Evolutionary conservation across 2,329 filamentous ascomycete genomes (phyloP).

Genomic region (Metarhizium sp.): DNA sequence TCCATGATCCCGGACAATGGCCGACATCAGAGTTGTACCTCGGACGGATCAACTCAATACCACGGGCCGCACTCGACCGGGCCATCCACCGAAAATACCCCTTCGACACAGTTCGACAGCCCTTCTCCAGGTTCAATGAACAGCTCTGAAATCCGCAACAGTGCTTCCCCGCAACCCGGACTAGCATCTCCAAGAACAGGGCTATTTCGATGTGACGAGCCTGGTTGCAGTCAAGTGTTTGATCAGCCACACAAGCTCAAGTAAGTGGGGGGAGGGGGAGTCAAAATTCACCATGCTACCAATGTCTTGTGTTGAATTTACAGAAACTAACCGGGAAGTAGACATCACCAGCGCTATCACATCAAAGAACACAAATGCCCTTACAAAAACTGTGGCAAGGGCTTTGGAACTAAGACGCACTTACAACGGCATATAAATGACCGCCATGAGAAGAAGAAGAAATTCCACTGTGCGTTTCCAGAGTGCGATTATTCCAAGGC

Average conservation of each 20-base stretch:
- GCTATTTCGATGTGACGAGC: constrained; percentile 24
- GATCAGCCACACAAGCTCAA: constrained; percentile 53
- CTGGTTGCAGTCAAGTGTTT: constrained; percentile 33
- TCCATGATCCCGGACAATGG: constrained; percentile 12
- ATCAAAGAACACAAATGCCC: constrained; percentile 49
- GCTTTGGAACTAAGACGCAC: constrained; percentile 53
- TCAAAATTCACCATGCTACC: not conserved
- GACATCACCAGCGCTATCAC: constrained; percentile 52
- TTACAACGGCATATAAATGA: constrained; percentile 54
- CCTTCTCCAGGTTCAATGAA: constrained; percentile 30
- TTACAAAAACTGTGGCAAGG: constrained; percentile 42
- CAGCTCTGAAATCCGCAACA: constrained; percentile 27
- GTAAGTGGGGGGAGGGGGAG: constrained; percentile 20
- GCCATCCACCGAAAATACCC: constrained; percentile 33
- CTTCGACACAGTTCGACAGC: constrained; percentile 35
- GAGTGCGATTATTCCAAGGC: constrained; percentile 46
- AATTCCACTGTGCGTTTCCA: constrained; percentile 46
- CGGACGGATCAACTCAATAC: constrained; percentile 33
- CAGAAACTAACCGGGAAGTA: constrained; percentile 14
- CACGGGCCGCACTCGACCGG: constrained; percentile 29
- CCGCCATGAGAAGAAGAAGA: constrained; percentile 49
- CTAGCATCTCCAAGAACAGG: constrained; percentile 20
- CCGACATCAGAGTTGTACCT: constrained; percentile 24
- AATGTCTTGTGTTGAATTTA: not conserved
- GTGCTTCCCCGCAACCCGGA: constrained; percentile 24